A percentile compares a stretch with the other conserved stretches of the same genome.
phyloP scores from a whole-genome alignment of 306 rosid species.

The Cucurbita moschata region DNA sequence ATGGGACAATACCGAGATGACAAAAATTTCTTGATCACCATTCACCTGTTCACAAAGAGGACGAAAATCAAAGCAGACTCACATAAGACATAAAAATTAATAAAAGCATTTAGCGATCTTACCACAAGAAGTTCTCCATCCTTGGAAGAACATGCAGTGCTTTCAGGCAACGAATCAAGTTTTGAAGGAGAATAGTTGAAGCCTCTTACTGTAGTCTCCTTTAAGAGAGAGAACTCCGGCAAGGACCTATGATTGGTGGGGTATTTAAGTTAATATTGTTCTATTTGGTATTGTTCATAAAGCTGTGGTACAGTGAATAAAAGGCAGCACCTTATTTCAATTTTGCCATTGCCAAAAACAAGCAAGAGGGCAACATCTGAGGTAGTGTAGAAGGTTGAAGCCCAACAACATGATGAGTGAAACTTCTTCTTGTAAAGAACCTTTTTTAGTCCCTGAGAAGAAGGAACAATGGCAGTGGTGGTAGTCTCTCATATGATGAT shows the following conservation, averaged over 20 bases:
- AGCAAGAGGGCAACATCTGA: slow-evolving; percentile 40
- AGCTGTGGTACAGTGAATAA: background rate
- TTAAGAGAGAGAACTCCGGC: slow-evolving; percentile 50
- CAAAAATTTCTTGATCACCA: slow-evolving; percentile 55
- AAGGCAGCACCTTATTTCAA: slow-evolving; percentile 52
- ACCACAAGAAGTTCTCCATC: slow-evolving; percentile 74
- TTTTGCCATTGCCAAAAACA: slow-evolving; percentile 49
- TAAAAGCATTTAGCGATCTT: background rate
- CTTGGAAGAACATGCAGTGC: slow-evolving; percentile 46
- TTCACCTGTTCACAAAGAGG: slow-evolving; percentile 38
- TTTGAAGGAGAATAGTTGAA: slow-evolving; percentile 47
- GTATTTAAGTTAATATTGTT: background rate
- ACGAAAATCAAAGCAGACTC: background rate
- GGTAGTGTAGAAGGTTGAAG: slow-evolving; percentile 45
- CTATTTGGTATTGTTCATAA: background rate
- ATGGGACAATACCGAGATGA: slow-evolving; percentile 40
- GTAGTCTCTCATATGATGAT: slow-evolving; percentile 10
- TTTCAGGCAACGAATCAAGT: slow-evolving; percentile 29
- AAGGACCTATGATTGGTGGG: slow-evolving; percentile 42
- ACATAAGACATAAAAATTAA: background rate
- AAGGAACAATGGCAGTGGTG: background rate
- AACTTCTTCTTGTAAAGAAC: slow-evolving; percentile 74
- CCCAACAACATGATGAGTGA: slow-evolving; percentile 71
- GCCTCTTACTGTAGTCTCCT: slow-evolving; percentile 59
- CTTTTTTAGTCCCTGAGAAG: slow-evolving; percentile 69